Percentiles rank a stretch among this genome's conserved stretches.
Evolutionary conservation across 768 basidiomycete species (phyloP).

Genomic region (Daedalea quercina): DNA sequence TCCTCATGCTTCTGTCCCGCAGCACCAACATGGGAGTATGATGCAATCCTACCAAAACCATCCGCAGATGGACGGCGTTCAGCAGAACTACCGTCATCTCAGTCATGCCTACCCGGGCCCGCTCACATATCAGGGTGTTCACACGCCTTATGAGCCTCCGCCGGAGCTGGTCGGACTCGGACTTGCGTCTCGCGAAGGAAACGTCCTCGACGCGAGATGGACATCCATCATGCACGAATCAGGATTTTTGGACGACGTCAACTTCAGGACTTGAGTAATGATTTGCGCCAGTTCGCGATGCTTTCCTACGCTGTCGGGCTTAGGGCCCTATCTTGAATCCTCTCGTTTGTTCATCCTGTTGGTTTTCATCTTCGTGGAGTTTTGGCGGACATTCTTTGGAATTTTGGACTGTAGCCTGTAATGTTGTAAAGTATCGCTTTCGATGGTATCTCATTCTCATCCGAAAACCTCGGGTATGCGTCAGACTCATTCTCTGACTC

Average conservation of each 20-base stretch:
- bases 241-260: slow-evolving; percentile 31
- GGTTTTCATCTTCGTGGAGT: not conserved
- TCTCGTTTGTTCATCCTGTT: not conserved
- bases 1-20: not conserved
- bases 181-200: slow-evolving; percentile 47
- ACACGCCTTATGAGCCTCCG: slow-evolving; percentile 16
- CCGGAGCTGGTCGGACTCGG: slow-evolving; percentile 54
- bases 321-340: not conserved
- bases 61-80: not conserved
- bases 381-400: not conserved
- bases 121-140: slow-evolving; percentile 1
- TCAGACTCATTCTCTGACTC: no score
- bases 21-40: not conserved
- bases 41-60: not conserved
- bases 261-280: slow-evolving; percentile 7
- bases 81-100: not conserved
- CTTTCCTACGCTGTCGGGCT: not conserved
- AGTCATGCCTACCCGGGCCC: slow-evolving; percentile 1
- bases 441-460: no score
- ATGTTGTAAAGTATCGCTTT: no score
- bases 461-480: no score
- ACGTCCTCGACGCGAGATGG: slow-evolving; percentile 54
- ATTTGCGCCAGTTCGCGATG: not conserved
- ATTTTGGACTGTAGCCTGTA: no score
- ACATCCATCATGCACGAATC: slow-evolving; percentile 56